These are phyloP conservation scores for Bocquillonia castaneifolia DNA, from an alignment of 441 rosid genomes.

Conservation along the genomic window DNA sequence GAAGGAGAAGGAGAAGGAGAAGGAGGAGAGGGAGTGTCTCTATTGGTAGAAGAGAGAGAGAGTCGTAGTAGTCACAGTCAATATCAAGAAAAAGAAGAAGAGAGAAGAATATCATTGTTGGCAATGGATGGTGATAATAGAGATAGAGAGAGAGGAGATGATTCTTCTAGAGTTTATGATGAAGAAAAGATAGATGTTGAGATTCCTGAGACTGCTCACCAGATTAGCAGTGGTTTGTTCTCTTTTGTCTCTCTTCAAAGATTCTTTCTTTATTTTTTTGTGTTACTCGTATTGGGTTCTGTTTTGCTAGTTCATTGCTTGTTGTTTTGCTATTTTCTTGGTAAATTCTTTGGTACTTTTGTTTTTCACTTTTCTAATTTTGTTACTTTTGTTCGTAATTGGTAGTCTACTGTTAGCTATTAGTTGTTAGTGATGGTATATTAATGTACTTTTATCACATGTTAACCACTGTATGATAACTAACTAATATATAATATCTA, in stretches of 20 bases:
- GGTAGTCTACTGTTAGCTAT: no score
- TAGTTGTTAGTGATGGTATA: no score
- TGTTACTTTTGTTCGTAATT: no score
- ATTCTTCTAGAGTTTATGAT: conserved; percentile 21
- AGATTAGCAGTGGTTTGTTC: conserved; percentile 67
- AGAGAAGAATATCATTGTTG: no score
- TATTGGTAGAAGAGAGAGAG: conserved; percentile 20
- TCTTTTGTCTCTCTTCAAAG: background rate
- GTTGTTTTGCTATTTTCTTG: background rate
- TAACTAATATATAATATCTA: no score
- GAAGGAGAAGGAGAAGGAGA: background rate
- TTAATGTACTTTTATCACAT: no score
- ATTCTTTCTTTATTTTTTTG: background rate
- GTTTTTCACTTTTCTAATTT: no score
- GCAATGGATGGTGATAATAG: conserved; percentile 29
- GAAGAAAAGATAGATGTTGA: conserved; percentile 33
- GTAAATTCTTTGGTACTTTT: background rate
- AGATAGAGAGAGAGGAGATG: no score
- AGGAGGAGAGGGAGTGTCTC: conserved; percentile 32
- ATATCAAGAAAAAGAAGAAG: conserved; percentile 3
- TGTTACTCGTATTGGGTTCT: background rate
- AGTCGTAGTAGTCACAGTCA: background rate
- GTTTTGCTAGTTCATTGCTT: background rate
- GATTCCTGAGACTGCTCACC: conserved; percentile 82
- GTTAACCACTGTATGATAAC: no score